Base-by-base conservation (phyloP, 1,284 basidiomycete species). In the Grifola frondosa region DNA sequence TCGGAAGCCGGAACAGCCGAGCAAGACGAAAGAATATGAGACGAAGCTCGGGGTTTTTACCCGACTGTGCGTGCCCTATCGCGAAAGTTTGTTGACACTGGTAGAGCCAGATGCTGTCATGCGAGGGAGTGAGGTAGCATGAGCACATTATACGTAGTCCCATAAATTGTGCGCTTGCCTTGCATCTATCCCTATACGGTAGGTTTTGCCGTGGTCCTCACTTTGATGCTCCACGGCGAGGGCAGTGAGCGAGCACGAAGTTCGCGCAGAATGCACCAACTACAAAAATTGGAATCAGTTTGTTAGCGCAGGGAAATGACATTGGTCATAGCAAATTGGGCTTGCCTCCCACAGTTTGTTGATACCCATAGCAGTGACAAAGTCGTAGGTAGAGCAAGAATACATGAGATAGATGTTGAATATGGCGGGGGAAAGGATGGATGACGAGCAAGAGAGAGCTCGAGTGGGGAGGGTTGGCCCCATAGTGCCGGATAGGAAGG, bases 1-100 rank as follows among this genome's bases (percentile, higher is more conserved):
- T 55, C 1, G 77, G 75, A 7, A 71, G 63, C n/a, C 64, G 55
- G 5, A 78, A 54, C 6, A 82, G 62, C 2, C 66, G 61, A 3
- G 65, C 61, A 12, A 54, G 40, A 3, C 51, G 42, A 29, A 30
- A 49, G 40, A 51, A 51, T 3, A 56, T 29, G 11, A 46, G 46
- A 2, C 38, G 37, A 8, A 54, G 40, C 26, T 52, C 48, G 5
- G 45, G 40, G 22, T 49, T 45, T 30, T 38, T 21, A 17, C 32
- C 41, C 25, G 19, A 36, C 41, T 31, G 41, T 23, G 37, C 23
- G n/a, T 33, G 29, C 6, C 19, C 32, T 16, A 21, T 7, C n/a
- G 15, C 20, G 19, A 41, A 33, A 10, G 30, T 32, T 10, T 15
- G 16, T 20, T 41, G 30, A 3, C 16, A 16, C 30, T 41, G 39